Evolutionary conservation across 1,284 basidiomycete species (phyloP).

Genomic region (Irpex sp.): DNA sequence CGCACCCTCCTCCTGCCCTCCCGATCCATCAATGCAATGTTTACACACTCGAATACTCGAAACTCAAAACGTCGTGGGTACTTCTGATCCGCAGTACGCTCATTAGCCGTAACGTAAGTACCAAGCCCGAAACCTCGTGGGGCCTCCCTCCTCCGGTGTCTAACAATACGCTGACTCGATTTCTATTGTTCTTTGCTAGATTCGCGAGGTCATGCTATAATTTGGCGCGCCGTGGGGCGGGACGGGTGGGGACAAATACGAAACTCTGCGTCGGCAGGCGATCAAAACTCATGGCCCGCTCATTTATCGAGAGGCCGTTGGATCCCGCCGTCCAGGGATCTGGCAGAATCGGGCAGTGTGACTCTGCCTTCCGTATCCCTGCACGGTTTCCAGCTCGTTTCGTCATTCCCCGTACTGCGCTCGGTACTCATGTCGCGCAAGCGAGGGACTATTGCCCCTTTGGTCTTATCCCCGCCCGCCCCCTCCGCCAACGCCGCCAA

Average conservation of each 20-base stretch:
- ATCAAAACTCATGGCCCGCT: background rate
- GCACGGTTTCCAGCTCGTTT: background rate
- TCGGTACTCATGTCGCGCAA: too few relatives aligned
- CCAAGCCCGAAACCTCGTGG: background rate
- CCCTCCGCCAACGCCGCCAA: background rate
- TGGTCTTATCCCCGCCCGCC: too few relatives aligned
- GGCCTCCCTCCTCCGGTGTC: background rate
- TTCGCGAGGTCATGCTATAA: slow-evolving; percentile 53
- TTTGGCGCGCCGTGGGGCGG: background rate
- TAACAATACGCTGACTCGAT: slow-evolving; percentile 7
- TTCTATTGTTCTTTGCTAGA: slow-evolving; percentile 28
- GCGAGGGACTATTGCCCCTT: too few relatives aligned
- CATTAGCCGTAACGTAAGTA: slow-evolving; percentile 67
- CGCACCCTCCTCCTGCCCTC: slow-evolving; percentile 2
- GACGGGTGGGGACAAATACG: background rate
- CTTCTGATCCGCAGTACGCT: slow-evolving; percentile 42
- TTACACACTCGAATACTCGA: slow-evolving; percentile 24
- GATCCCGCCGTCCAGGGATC: background rate
- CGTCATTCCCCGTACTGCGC: too few relatives aligned
- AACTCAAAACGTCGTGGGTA: background rate
- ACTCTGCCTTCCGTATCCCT: background rate
- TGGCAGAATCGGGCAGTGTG: background rate
- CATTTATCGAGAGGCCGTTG: background rate
- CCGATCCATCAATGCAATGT: slow-evolving; percentile 9
- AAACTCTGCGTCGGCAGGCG: background rate